Base-by-base conservation (phyloP, 2,329 filamentous ascomycete genomes). In the Nemania bipapillata region DNA sequence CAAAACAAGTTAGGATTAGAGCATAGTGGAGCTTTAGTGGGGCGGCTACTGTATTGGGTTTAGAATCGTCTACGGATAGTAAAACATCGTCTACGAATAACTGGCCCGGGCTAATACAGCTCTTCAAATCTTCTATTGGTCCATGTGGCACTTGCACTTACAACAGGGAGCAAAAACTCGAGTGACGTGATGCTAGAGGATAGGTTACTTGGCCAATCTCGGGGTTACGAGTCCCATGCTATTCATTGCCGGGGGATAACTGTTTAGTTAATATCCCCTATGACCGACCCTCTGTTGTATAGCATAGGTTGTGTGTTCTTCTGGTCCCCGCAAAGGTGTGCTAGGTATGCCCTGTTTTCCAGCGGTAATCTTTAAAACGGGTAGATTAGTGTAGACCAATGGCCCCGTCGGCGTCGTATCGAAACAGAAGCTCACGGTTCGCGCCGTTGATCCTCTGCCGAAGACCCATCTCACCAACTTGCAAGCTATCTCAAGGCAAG, bases 101-200 rank as follows among this genome's bases (percentile, higher is more conserved):
- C 30, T 9, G 30, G 9, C 56, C 15, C 20, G 20, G 42, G 40
- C 42, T 47, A 32, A 28, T 60, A 63, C 40, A 59, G 47, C 70
- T 70, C 56, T 68, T 60, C 64, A 66, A 50, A 11, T 30, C 64
- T 59, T 56, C 59, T 47, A 77, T 77, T 77, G 75, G 74, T 65
- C 64, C 63, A 67, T 56, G 58, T 59, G 53, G 58, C 63, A 58
- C 35, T n/a, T 61, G 35, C 56, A 32, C 60, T 37, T 56, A 20
- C 9, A 26, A 15, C n/a, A 60, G 50, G 24, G 54, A 56, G 56
- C 22, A 57, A 53, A n/a, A 45, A 54, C 58, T 56, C 63, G 60
- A 60, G 71, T 68, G 63, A 70, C 35, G 50, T 65, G 59, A 55
- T 22, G 15, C 47, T 55, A 37, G 24, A 26, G 30, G 40, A 63